phyloP scores from a whole-genome alignment of 352 stramenopile genomes.

The Elongisporangium anandrum region DNA sequence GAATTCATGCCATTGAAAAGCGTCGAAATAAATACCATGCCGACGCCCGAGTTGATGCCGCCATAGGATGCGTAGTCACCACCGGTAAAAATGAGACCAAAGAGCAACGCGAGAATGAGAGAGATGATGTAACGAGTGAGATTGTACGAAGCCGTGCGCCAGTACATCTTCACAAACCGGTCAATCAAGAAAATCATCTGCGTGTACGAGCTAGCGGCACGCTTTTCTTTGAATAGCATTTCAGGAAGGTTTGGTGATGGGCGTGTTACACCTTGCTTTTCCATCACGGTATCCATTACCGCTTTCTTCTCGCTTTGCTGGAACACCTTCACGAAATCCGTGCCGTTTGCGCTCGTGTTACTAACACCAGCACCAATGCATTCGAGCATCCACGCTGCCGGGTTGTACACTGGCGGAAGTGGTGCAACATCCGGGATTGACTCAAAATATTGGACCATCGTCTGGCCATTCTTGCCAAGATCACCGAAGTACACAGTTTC shows the following conservation, averaged over 20 bases:
- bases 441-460: slow-evolving; percentile 29
- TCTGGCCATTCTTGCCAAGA: slow-evolving; percentile 41
- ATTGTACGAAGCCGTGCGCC: slow-evolving; percentile 67
- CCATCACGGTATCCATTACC: slow-evolving; percentile 7
- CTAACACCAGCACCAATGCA: slow-evolving; percentile 23
- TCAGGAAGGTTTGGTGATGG: slow-evolving; percentile 14
- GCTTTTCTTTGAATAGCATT: slow-evolving; percentile 25
- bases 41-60: slow-evolving; percentile 30
- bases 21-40: slow-evolving; percentile 73
- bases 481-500: slow-evolving; percentile 43
- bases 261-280: slow-evolving; percentile 16
- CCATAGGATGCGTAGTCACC: slow-evolving; percentile 26
- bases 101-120: slow-evolving; percentile 55
- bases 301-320: slow-evolving; percentile 16
- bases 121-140: slow-evolving; percentile 54
- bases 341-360: slow-evolving; percentile 6
- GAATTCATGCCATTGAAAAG: slow-evolving; percentile 61
- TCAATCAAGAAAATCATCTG: slow-evolving; percentile 25
- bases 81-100: slow-evolving; percentile 55
- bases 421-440: no score
- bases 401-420: slow-evolving; percentile 11
- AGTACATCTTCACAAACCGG: no score
- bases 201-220: slow-evolving; percentile 12
- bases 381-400: slow-evolving; percentile 21
- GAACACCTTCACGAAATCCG: slow-evolving; percentile 36